phyloP scores from a whole-genome alignment of 495 filamentous ascomycete genomes.

The Neurospora africana region DNA sequence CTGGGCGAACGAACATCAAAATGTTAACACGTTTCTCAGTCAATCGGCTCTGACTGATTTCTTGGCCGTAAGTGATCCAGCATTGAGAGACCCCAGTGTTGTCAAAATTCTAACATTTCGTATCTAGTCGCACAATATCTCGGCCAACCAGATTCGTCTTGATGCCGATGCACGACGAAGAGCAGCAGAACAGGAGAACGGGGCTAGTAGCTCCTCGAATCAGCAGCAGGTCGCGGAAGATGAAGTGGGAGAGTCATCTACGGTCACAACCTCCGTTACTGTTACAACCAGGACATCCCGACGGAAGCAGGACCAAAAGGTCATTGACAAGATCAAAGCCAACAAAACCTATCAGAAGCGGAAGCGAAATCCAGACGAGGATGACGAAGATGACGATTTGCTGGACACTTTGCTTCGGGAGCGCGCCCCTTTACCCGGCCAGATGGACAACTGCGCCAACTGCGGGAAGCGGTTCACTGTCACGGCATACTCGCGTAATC shows the following conservation, averaged over 20 bases:
- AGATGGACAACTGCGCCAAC: constrained; percentile 76
- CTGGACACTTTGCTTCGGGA: constrained; percentile 49
- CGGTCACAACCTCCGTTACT: constrained; percentile 4
- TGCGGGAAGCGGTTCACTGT: constrained; percentile 90
- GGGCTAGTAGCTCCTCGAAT: not conserved
- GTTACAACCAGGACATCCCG: constrained; percentile 4
- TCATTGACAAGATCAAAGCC: constrained; percentile 66
- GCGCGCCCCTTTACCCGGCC: constrained; percentile 65
- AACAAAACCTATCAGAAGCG: constrained; percentile 65
- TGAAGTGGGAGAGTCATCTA: constrained; percentile 6
- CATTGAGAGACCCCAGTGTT: not conserved
- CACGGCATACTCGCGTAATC: constrained; percentile 77
- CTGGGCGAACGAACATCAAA: not conserved
- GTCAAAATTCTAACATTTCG: not conserved
- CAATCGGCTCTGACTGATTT: constrained; percentile 77
- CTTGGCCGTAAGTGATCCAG: constrained; percentile 47
- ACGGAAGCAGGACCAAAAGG: constrained; percentile 50
- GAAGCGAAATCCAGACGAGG: constrained; percentile 41
- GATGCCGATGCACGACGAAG: constrained; percentile 46
- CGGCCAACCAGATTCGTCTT: constrained; percentile 63
- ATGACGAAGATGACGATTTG: constrained; percentile 39
- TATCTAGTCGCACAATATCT: constrained; percentile 74
- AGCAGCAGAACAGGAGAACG: constrained; percentile 27
- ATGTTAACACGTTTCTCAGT: constrained; percentile 8
- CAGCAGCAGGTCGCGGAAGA: constrained; percentile 4